Evolutionary conservation across 2,329 filamentous ascomycete species (phyloP), one percentile per base, ranked within the genome.

Genomic region (Mycocentrospora acerina): DNA sequence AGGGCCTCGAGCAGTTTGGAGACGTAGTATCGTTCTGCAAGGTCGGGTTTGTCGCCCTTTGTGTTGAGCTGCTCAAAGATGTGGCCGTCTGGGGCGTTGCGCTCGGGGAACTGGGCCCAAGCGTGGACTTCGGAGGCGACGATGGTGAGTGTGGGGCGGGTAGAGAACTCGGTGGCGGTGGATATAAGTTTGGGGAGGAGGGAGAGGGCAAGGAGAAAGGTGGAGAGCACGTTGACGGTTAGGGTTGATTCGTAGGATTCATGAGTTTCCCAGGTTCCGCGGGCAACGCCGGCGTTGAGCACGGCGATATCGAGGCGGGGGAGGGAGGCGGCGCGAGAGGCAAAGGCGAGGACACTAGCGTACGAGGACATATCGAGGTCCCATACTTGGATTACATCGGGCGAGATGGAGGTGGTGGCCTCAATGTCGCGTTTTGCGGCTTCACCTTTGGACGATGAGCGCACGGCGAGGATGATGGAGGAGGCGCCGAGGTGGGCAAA

Each of bases 381-480:
- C 73, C 73, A 76, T 11, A 75, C 72, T 44, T 73, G 64, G 26
- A 75, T 51, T 3, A 68, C 60, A 16, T 57, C 48, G 18, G 48
- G 52, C 12, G 42, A 27, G 16, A 55, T 52, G 7, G 53, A 53
- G 4, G 62, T 68, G 9, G 49, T 58, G 0, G 50, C 24, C 36
- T 70, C 63, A 32, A 77, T 72, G 29, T 67, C 58, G 8, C 55
- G 42, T 29, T 66, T 67, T 0, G 74, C 75, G 1, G 55, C 61
- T 46, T 76, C 65, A 31, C 74, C 73, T 40, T 75, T 75, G 15
- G 61, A 53, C 6, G 60, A 13, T 17, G 49, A 68, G 18, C 75
- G 70, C 18, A 72, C 69, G 3, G 70, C 71, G 13, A 77, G 57
- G 37, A 77, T 73, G 17, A 77, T 59, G 17, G 64, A 69, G 1